Evolutionary conservation across 2,329 filamentous ascomycete species (phyloP), one percentile per base, ranked within the genome.

Genomic region (Fusarium nelsonii): DNA sequence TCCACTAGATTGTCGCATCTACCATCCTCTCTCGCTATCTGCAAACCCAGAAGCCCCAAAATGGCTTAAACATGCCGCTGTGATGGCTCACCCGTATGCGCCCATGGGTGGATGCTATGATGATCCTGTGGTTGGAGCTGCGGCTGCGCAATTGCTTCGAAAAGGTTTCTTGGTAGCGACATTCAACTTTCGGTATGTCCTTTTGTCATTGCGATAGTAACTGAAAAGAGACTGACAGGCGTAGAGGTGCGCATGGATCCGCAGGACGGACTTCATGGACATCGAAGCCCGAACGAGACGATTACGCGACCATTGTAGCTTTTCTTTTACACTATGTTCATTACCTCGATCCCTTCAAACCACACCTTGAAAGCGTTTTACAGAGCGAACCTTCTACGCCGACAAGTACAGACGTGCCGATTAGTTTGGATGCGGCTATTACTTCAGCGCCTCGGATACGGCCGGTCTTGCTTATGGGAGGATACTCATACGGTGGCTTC

Each of bases 401-500:
- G 8, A 52, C 55, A 12, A 49, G 41, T 18, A n/a, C 52, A 32
- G 32, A 48, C 43, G 23, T 53, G 2, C 36, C 50, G 8, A 52
- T 53, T 28, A 46, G 40, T 15, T 16, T 55, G 9, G 51, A 58
- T 20, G 9, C 51, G 3, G 48, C 57, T 3, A n/a, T 44, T 3
- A 52, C 20, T 12, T 28, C 50, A 36, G 43, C 33, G 3, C 58
- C 34, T 20, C 58, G 39, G 6, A 34, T 16, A 4, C 71, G 68
- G 3, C 80, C 78, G 4, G 57, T 83, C 48, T 75, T 90, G 4
- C 73, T 97, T 7, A 82, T 96, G 8, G 91, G 87, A 3, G 94
- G 94, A 14, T 97, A 97, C 78, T 97, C 94, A 0, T 97, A 97
- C 78, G 96, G 96, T 43, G 92, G 93, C 6, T 86, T 97, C 75